These are phyloP conservation scores for Shiraia bambusicola DNA, from an alignment of 2,329 filamentous ascomycete species.

Conservation along the genomic window DNA sequence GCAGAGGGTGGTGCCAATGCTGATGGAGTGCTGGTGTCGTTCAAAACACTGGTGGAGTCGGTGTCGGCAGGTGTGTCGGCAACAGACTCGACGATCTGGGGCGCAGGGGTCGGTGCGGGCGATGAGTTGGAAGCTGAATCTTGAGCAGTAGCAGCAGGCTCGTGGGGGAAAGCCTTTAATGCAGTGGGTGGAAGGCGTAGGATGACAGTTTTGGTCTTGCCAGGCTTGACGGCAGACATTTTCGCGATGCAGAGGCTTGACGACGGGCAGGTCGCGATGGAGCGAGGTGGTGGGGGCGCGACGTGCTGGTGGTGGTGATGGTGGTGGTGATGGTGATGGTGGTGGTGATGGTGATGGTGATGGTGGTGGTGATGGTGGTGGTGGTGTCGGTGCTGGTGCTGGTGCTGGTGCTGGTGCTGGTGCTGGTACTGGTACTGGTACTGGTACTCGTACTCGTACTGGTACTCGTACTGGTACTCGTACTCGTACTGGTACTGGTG, in stretches of 20 bases:
- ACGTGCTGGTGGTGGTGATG: constrained; percentile 14
- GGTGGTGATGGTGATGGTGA: constrained; percentile 14
- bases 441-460: too few species aligned
- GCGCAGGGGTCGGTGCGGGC: constrained; percentile 37
- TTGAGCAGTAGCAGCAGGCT: constrained; percentile 24
- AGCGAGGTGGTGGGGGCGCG: background rate
- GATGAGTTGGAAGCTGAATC: constrained; percentile 44
- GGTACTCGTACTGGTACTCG: too few species aligned
- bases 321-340: constrained; percentile 11
- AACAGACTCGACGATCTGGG: constrained; percentile 40
- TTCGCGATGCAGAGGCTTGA: constrained; percentile 24
- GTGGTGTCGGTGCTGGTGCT: too few species aligned
- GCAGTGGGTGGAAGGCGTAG: constrained; percentile 36
- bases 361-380: too few species aligned
- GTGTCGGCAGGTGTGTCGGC: constrained; percentile 47
- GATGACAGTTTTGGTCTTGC: constrained; percentile 37
- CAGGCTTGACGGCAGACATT: constrained; percentile 35
- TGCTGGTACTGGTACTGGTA: too few species aligned
- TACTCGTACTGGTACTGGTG: constrained; percentile 16
- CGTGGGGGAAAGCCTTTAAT: constrained; percentile 35
- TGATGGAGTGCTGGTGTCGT: constrained; percentile 37
- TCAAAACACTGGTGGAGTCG: constrained; percentile 43
- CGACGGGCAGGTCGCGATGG: constrained; percentile 23
- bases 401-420: too few species aligned
- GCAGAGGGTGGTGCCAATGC: constrained; percentile 50